These are phyloP conservation scores for Brasenia schreberi DNA, from an alignment of 164 flowering plant genomes.

Conservation along the genomic window DNA sequence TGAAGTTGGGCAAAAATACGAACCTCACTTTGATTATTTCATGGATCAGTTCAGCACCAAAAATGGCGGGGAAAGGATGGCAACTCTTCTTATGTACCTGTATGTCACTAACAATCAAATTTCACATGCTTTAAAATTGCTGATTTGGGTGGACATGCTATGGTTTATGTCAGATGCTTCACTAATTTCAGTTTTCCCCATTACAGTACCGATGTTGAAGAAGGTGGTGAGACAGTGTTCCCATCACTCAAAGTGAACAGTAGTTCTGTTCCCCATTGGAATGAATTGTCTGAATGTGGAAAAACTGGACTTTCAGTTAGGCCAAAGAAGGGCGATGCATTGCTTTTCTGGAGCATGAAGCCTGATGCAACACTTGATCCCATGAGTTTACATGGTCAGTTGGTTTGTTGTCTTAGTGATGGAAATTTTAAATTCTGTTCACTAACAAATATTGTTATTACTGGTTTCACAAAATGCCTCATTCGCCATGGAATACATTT, in stretches of 20 bases:
- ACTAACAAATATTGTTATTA: too few species aligned
- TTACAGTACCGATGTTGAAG: constrained; percentile 89
- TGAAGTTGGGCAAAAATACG: constrained; percentile 90
- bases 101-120: constrained; percentile 18
- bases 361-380: constrained; percentile 89
- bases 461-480: too few species aligned
- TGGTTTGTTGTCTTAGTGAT: too few species aligned
- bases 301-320: constrained; percentile 67
- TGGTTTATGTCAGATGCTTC: too few species aligned
- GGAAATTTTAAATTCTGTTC: too few species aligned
- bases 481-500: too few species aligned
- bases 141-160: too few species aligned
- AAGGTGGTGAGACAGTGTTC: constrained; percentile 95
- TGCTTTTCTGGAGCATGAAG: constrained; percentile 95
- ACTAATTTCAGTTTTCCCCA: too few species aligned
- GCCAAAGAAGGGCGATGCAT: constrained; percentile 88
- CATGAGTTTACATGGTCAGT: constrained; percentile 80
- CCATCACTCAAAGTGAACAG: constrained; percentile 62
- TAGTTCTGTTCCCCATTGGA: constrained; percentile 65
- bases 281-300: constrained; percentile 79
- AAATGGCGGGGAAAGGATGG: constrained; percentile 87
- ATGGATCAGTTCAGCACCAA: constrained; percentile 65
- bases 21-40: constrained; percentile 86
- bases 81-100: constrained; percentile 93
- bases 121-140: background rate